A percentile compares a stretch with the other conserved stretches of the same genome.
These are phyloP conservation scores for Colletotrichum godetiae DNA, from an alignment of 2,329 filamentous ascomycete genomes.

Conservation along the genomic window DNA sequence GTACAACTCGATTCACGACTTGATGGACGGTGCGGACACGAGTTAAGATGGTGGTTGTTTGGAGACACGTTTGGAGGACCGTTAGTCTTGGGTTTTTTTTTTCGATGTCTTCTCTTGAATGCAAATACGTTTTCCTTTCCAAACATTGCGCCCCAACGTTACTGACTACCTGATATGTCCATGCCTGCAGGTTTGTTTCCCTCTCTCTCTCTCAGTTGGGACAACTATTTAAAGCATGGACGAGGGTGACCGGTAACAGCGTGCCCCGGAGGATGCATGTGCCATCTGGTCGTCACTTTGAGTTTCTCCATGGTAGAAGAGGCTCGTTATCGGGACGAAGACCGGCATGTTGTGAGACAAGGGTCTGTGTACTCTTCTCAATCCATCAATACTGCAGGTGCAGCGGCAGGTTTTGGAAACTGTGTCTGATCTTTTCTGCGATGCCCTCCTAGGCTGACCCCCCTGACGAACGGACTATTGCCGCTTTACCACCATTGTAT, in stretches of 20 bases:
- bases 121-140: conserved; percentile 1
- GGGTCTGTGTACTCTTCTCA: neutral
- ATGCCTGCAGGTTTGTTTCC: no score
- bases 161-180: no score
- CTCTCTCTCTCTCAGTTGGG: neutral
- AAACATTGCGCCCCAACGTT: neutral
- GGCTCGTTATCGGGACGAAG: conserved; percentile 23
- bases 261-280: conserved; percentile 20
- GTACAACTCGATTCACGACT: neutral
- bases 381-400: neutral
- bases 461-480: neutral
- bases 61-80: neutral
- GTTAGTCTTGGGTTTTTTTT: neutral
- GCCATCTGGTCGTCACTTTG: conserved; percentile 26
- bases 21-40: neutral
- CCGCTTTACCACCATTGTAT: neutral
- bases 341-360: conserved; percentile 3
- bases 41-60: neutral
- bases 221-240: conserved; percentile 18
- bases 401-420: neutral
- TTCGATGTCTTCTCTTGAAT: neutral
- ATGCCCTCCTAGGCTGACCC: neutral
- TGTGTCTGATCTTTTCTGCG: neutral
- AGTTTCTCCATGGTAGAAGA: neutral
- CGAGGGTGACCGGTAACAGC: neutral